phyloP scores from a whole-genome alignment of 2,329 filamentous ascomycete genomes.

The Polytolypa hystricis region DNA sequence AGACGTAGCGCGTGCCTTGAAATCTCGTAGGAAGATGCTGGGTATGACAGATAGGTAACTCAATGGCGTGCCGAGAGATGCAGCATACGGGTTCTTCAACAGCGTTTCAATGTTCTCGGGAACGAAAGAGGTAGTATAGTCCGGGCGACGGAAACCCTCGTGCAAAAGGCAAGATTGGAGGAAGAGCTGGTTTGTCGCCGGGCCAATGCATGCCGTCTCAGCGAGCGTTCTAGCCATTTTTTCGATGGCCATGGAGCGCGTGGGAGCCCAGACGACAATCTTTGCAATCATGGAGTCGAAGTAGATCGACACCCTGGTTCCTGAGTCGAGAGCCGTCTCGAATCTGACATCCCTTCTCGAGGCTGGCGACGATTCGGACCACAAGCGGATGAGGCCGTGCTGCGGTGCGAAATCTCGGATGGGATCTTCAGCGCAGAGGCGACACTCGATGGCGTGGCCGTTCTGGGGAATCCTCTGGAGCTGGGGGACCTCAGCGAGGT shows the following conservation, averaged over 20 bases:
- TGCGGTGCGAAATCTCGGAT: slow-evolving; percentile 47
- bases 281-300: slow-evolving; percentile 49
- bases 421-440: slow-evolving; percentile 50
- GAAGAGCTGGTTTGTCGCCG: slow-evolving; percentile 49
- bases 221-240: slow-evolving; percentile 35
- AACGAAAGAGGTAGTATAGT: no score
- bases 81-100: no score
- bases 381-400: slow-evolving; percentile 47
- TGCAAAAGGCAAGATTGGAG: no score
- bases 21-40: no score
- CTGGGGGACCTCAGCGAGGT: slow-evolving; percentile 28
- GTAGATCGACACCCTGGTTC: slow-evolving; percentile 45
- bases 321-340: slow-evolving; percentile 53
- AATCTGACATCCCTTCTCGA: slow-evolving; percentile 43
- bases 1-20: no score
- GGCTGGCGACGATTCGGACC: slow-evolving; percentile 44
- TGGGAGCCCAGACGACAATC: slow-evolving; percentile 43
- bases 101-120: no score
- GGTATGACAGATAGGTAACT: no score
- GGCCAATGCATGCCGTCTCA: slow-evolving; percentile 40
- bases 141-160: no score
- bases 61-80: no score
- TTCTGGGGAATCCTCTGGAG: slow-evolving; percentile 34
- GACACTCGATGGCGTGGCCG: slow-evolving; percentile 42
- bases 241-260: slow-evolving; percentile 32